Evolutionary conservation across 202 grass and related monocot species (phyloP).

Genomic region (Saccharum hybrid): DNA sequence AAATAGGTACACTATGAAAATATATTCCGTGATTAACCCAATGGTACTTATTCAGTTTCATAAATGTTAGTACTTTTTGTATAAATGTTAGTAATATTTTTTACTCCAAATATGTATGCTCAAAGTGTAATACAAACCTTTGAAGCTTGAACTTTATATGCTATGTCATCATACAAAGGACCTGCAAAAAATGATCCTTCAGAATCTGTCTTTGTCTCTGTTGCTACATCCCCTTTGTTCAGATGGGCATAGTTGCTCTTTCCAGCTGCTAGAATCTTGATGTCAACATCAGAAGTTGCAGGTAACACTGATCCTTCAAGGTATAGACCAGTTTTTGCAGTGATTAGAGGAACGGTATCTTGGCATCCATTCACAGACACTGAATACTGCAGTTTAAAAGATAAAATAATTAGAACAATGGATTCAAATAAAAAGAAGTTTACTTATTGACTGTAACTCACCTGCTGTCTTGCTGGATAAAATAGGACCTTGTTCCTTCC

Average conservation of each 20-base stretch:
- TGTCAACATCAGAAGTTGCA: constrained; percentile 71
- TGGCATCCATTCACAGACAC: constrained; percentile 78
- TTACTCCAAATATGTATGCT: neutral
- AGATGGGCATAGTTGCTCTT: constrained; percentile 69
- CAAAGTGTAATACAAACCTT: constrained; percentile 60
- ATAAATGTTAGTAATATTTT: neutral
- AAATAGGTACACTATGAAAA: no score
- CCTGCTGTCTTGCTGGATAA: constrained; percentile 83
- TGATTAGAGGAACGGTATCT: constrained; percentile 65
- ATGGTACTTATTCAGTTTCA: neutral
- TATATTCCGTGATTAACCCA: neutral
- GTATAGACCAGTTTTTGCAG: constrained; percentile 79
- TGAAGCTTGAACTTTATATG: constrained; percentile 82
- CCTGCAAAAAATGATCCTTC: constrained; percentile 84
- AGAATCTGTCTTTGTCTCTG: constrained; percentile 74
- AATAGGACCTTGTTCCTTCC: constrained; percentile 76
- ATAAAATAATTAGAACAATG: constrained; percentile 20
- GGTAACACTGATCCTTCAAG: constrained; percentile 87
- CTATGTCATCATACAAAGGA: constrained; percentile 87
- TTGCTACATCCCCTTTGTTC: constrained; percentile 77
- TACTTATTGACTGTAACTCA: constrained; percentile 40
- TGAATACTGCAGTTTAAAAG: constrained; percentile 69
- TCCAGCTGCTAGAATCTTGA: constrained; percentile 71
- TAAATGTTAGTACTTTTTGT: neutral
- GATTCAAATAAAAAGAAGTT: constrained; percentile 13